Evolutionary conservation across 148 eudicot genomes (phyloP), one percentile per base, ranked within the genome.

Genomic region (Silene latifolia): DNA sequence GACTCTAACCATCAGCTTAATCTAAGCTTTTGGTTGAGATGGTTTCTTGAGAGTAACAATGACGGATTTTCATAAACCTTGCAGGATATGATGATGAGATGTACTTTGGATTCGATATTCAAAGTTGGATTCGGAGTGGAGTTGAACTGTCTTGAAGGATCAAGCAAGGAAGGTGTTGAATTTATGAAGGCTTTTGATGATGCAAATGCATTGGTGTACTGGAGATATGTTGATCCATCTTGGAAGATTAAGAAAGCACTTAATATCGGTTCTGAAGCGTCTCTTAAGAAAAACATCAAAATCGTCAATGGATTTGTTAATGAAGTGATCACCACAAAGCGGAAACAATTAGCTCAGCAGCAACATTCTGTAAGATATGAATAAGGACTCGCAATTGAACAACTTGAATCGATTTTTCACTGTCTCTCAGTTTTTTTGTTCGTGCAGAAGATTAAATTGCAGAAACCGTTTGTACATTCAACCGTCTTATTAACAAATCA

Each of bases 41-140:
- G n/a, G n/a, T n/a, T n/a, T n/a, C n/a, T n/a, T n/a, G n/a, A n/a
- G n/a, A 27, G 29, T 27, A 27, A 27, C 29, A 27, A 27, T 27
- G 29, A 27, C 29, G 29, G 44, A 0, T 5, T 39, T 6, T 39
- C 44, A 7, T 39, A 39, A 39, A 39, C 8, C 44, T 39, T 39
- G 79, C 89, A 90, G 93, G 93, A 82, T 44, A 69, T 90, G 85
- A 77, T 93, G 23, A 93, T 90, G 96, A 86, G 83, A 81, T 83
- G 67, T 77, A 78, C 86, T 0, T 60, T 93, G 35, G 96, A 93
- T 58, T 85, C 93, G 0, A 90, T 93, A 68, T 89, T 90, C 82
- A 86, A 87, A 84, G 93, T 93, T 10, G 93, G 93, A 56, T 89
- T 90, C 75, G 96, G 98, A 75, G 92, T 89, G 21, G 98, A 90